Base-by-base conservation (phyloP, 116 monocot genomes). In the Trichopus zeylanicus region DNA sequence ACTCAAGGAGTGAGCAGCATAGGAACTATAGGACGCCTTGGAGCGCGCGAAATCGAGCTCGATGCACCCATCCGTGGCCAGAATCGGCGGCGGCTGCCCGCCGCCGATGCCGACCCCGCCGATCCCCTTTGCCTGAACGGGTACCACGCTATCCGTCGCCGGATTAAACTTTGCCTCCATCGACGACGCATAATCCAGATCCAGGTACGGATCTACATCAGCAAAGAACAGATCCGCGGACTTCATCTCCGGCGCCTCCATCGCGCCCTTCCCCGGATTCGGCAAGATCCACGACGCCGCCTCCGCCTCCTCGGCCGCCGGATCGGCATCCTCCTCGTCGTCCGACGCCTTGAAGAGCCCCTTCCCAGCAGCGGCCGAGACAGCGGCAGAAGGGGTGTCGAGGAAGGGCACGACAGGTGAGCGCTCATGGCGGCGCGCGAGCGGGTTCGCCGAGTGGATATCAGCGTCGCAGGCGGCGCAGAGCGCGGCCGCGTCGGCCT, bases 381-480 rank as follows among this genome's bases (percentile, higher is more conserved):
- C 5, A 21, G 6, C 59, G 56, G 6, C 23, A 31, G 63, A 5
- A 38, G 27, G 21, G 60, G 55, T 26, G 59, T 65, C 42, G 56
- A 51, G 47, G 57, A 78, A 57, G 61, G 83, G 72, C 29, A 62
- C 52, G 49, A 80, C 18, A 42, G 80, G 74, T 39, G 61, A 10
- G 58, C 85, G 85, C 27, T 80, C 67, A 65, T 85, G 85, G 56
- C 85, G 80, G 48, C 61, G 64, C 21, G 85, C 73, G 25, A 85
- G 80, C 12, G 80, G 74, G 65, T 85, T 85, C 35, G 85, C 85
- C 42, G 81, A 68, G 65, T 86, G 80, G 71, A 80, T 75, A 62
- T 86, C 86, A 52, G 71, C 24, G 75, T 86, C 81, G 69, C 81
- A 81, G n/a, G 72, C 0, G 66, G 32, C 31, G 69, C 86, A 86